phyloP scores from a whole-genome alignment of 2,329 filamentous ascomycete species.

The Endocalyx cinctus region DNA sequence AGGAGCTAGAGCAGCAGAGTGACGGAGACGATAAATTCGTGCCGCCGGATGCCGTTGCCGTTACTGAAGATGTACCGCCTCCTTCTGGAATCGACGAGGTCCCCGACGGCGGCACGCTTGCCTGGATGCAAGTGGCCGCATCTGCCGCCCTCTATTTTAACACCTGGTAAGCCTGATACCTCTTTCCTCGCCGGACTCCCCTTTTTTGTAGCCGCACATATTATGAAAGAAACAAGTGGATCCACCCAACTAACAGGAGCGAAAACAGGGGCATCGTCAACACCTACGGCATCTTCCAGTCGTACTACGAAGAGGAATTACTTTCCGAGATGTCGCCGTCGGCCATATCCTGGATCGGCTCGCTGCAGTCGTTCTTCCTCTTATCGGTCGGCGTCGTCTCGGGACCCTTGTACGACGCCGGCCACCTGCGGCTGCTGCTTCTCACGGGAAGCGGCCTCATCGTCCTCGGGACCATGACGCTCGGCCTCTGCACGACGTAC shows the following conservation, averaged over 20 bases:
- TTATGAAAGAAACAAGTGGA: too few relatives aligned
- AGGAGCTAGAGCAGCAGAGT: too few relatives aligned
- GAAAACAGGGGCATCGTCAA: slow-evolving; percentile 27
- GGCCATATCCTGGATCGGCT: slow-evolving; percentile 23
- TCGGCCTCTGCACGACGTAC: slow-evolving; percentile 20
- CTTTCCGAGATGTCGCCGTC: slow-evolving; percentile 19
- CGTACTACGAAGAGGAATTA: slow-evolving; percentile 26
- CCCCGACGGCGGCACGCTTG: slow-evolving; percentile 27
- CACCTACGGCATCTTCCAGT: slow-evolving; percentile 30
- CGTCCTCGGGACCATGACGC: slow-evolving; percentile 26
- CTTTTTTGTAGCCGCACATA: too few relatives aligned
- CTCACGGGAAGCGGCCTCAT: slow-evolving; percentile 20
- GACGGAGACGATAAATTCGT: too few relatives aligned
- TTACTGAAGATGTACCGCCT: too few relatives aligned
- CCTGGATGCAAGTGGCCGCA: slow-evolving; percentile 33
- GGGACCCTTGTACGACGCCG: slow-evolving; percentile 25
- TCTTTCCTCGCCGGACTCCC: slow-evolving; percentile 1
- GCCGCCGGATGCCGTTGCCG: too few relatives aligned
- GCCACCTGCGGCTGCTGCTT: slow-evolving; percentile 18
- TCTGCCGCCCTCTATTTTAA: slow-evolving; percentile 32
- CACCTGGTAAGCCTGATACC: slow-evolving; percentile 20
- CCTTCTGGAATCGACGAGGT: too few relatives aligned
- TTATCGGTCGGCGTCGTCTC: slow-evolving; percentile 22
- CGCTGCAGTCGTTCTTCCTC: slow-evolving; percentile 24
- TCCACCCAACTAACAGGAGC: too few relatives aligned